These are phyloP conservation scores for Oxalis stricta DNA, from an alignment of 441 rosid species.

Conservation along the genomic window DNA sequence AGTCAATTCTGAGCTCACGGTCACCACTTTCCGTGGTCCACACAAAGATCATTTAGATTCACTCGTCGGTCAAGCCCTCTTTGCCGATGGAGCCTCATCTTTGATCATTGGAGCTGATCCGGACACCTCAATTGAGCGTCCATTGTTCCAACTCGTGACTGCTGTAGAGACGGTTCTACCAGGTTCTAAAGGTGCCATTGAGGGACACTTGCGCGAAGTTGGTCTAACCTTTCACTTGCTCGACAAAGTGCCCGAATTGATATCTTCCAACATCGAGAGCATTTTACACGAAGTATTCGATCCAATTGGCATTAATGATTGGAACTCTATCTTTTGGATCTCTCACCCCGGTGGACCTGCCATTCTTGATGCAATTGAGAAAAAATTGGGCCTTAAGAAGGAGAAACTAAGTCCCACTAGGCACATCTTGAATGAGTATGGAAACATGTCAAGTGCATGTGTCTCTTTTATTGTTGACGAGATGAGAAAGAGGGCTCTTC, in stretches of 20 bases:
- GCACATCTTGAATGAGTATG: slow-evolving; percentile 32
- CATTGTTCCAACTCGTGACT: slow-evolving; percentile 25
- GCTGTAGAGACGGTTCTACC: slow-evolving; percentile 39
- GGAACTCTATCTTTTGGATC: slow-evolving; percentile 49
- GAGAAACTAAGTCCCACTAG: slow-evolving; percentile 30
- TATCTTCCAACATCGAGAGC: slow-evolving; percentile 38
- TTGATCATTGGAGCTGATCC: slow-evolving; percentile 39
- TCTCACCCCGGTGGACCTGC: slow-evolving; percentile 44
- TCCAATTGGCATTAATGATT: slow-evolving; percentile 34
- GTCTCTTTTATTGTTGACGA: slow-evolving; percentile 38
- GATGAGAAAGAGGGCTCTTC: slow-evolving; percentile 27
- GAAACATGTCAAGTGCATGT: slow-evolving; percentile 47
- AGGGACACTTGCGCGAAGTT: slow-evolving; percentile 41
- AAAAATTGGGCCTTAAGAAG: slow-evolving; percentile 24
- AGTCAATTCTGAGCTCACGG: slow-evolving; percentile 39
- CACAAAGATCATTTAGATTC: slow-evolving; percentile 32
- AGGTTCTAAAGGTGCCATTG: slow-evolving; percentile 34
- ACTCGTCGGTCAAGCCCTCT: slow-evolving; percentile 40
- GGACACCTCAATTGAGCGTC: slow-evolving; percentile 23
- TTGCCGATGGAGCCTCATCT: slow-evolving; percentile 43
- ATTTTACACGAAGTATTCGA: slow-evolving; percentile 28
- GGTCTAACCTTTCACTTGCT: slow-evolving; percentile 35
- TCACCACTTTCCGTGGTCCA: slow-evolving; percentile 41
- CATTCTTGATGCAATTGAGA: slow-evolving; percentile 36
- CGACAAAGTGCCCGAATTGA: slow-evolving; percentile 35